Base-by-base conservation (phyloP, 2,329 filamentous ascomycete genomes). In the Fusarium sp. region DNA sequence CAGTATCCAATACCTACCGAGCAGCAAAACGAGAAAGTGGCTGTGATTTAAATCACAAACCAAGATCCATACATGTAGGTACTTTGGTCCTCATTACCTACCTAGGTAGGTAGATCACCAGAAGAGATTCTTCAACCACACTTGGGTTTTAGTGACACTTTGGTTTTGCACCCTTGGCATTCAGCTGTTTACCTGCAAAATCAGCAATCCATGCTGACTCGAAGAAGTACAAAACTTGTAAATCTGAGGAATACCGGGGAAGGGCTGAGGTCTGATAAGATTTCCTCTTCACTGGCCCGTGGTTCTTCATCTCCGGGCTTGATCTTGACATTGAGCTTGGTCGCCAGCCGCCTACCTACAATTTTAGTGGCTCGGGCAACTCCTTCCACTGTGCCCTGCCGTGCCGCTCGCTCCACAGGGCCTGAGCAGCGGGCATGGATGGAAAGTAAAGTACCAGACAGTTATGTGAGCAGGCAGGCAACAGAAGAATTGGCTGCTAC, bases 381-480 rank as follows among this genome's bases (percentile, higher is more conserved):
- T 53, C 54, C 31, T 63, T 48, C 62, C 54, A 54, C 68, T 71
- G 69, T 67, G 62, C 52, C 65, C 44, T 58, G 62, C 51, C 30
- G 39, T 46, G 45, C 41, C 41, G 53, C 60, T 52, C 28, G 45
- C 60, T 65, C 52, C 69, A 70, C 58, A 34, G 49, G 48, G 31
- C 60, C 31, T n/a, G n/a, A 51, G 31, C 34, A 51, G 37, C 21
- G 21, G 21, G 21, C 25, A 37, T 23, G 21, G 21, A 23, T 23
- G 21, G 21, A 23, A 37, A 37, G 16, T 37, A 37, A 37, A 37
- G 12, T 23, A 25, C 23, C 23, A 14, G 52, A 41, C 21, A 37
- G 42, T 26, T 19, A 34, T 37, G 34, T 37, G 34, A 37, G 34
- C 34, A 37, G 16, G 34, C 9, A 10, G 34, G 34, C 11, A 37